phyloP scores from a whole-genome alignment of 2,329 filamentous ascomycete genomes.

The Arthrocladium fulminans region DNA sequence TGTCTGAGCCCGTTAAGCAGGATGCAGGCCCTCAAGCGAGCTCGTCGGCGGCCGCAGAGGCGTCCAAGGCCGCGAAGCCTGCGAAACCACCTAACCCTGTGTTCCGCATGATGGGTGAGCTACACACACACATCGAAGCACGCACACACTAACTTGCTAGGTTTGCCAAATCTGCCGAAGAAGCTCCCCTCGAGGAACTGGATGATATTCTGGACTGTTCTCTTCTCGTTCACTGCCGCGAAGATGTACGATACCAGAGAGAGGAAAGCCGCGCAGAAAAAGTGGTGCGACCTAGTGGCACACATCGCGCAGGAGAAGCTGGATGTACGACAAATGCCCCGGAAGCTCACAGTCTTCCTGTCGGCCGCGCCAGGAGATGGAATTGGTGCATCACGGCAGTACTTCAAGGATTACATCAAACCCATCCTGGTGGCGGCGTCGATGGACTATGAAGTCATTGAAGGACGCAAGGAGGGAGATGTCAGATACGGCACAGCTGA shows the following conservation, averaged over 20 bases:
- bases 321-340: constrained; percentile 62
- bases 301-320: constrained; percentile 73
- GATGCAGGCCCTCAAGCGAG: constrained; percentile 16
- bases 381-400: constrained; percentile 74
- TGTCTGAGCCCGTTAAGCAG: constrained; percentile 32
- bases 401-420: constrained; percentile 94
- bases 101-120: constrained; percentile 59
- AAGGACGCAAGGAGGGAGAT: constrained; percentile 87
- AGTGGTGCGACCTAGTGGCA: constrained; percentile 78
- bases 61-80: constrained; percentile 33
- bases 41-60: constrained; percentile 28
- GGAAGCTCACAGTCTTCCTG: constrained; percentile 78
- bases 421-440: constrained; percentile 82
- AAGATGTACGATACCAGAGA: constrained; percentile 88
- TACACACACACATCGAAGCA: constrained; percentile 5
- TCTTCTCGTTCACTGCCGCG: constrained; percentile 66
- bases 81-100: constrained; percentile 56
- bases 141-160: constrained; percentile 34
- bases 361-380: constrained; percentile 80
- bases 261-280: constrained; percentile 73
- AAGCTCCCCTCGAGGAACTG: constrained; percentile 92
- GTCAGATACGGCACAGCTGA: constrained; percentile 79
- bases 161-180: constrained; percentile 71
- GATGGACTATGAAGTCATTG: constrained; percentile 91
- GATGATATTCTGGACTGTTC: constrained; percentile 85